Evolutionary conservation across 2,329 filamentous ascomycete genomes (phyloP), one percentile per base, ranked within the genome.

Genomic region (Talaromyces sp.): DNA sequence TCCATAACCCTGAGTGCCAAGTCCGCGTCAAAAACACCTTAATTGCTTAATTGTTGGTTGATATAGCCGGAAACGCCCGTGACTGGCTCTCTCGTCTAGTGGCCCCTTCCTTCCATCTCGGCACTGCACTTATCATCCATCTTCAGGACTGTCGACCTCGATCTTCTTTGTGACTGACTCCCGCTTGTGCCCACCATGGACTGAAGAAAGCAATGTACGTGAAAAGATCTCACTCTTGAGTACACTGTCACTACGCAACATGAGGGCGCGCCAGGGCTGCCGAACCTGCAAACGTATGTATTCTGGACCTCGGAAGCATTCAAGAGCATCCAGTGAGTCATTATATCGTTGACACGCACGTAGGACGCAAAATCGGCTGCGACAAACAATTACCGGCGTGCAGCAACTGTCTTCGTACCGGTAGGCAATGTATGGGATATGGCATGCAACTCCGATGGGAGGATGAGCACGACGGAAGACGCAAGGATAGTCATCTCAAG

Each of bases 341-440:
- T 16, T 18, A 25, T 9, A 35, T n/a, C 14, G 50, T 35, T 54
- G 28, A 40, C 28, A 35, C 7, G 6, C 11, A 7, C 14, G 18
- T n/a, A 61, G 60, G 50, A 6, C 39, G 60, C 40, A 61, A 61
- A 40, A 57, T 61, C 8, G 60, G 60, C 18, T 61, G 60, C 37
- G 60, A 61, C n/a, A 61, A 61, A 21, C 16, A 46, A 12, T 14
- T 48, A 14, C 60, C 60, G 8, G 39, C 25, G 50, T 61, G 60
- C n/a, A 18, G 42, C 1, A 61, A 61, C 8, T 61, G 60, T 12
- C 48, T 31, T 35, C 60, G 60, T 28, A 61, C 50, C 1, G 50
- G 37, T 11, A 56, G 60, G 21, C 25, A 57, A 25, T 61, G 60
- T 16, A 18, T 61, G n/a, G 60, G 60, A 8, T 61, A 61, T 42